Base-by-base conservation (phyloP, 2,329 filamentous ascomycete genomes). In the Ambrosiella xylebori region DNA sequence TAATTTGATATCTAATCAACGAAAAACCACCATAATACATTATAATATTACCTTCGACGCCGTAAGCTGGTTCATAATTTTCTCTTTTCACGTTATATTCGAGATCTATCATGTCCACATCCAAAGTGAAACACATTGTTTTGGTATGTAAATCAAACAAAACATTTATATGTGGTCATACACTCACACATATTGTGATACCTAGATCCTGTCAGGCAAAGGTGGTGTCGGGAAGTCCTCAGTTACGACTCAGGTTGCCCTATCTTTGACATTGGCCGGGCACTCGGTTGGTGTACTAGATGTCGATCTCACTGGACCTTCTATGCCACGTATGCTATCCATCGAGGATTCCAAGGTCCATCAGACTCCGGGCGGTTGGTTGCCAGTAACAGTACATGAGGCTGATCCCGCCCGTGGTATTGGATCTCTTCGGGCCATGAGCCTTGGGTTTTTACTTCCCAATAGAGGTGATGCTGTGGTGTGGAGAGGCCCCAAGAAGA, bases 401-500 rank as follows among this genome's bases (percentile, higher is more conserved):
- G 76, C 78, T 7, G 71, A 79, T 63, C 65, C 72, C 2, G 66
- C 69, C 5, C 66, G 68, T 36, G 76, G 75, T 2, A 71, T 82
- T 27, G 86, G 86, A 1, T 74, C 82, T 39, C 74, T 91, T 8
- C 78, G 81, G 61, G 93, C 88, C 69, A 96, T 97, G 86, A 95
- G 88, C 58, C 76, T 98, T 1, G 93, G 90, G 2, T 97, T 98
- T 65, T 78, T 98, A 6, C 77, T 98, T 5, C 82, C 84, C 2
- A 80, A 82, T 61, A 77, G 91, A 64, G 87, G 86, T 62, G 89
- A 96, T 65, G 91, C 93, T 0, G 90, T 98, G 0, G 93, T 98
- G 44, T 98, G 93, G 93, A 81, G 93, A 57, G 93, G 93, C 0
- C 93, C 93, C 1, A 98, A 98, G 72, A 98, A 98, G 74, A 98